Evolutionary conservation across 2,329 filamentous ascomycete species (phyloP).

Genomic region (Parascedosporium putredinis): DNA sequence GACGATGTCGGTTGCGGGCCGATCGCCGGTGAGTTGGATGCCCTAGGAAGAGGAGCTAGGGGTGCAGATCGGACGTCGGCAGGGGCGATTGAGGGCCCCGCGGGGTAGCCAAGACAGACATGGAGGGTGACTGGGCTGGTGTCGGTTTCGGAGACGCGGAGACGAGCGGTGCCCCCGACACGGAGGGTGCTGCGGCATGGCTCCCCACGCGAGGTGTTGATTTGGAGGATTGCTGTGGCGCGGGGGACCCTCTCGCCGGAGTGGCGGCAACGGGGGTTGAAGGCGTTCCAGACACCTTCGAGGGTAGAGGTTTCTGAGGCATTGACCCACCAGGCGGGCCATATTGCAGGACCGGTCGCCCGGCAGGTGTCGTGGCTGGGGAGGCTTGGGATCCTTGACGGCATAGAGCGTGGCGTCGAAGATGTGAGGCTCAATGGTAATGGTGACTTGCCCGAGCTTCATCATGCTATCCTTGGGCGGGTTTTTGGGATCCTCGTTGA

Average conservation of each 20-base stretch:
- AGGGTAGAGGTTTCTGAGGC: slow-evolving; percentile 8
- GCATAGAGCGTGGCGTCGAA: slow-evolving; percentile 66
- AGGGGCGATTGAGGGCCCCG: neutral
- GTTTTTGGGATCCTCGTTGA: slow-evolving; percentile 55
- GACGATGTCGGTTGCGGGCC: slow-evolving; percentile 8
- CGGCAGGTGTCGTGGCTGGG: slow-evolving; percentile 14
- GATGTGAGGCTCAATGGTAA: slow-evolving; percentile 71
- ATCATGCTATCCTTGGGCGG: slow-evolving; percentile 61
- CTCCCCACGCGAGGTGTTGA: slow-evolving; percentile 9
- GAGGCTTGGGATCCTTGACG: slow-evolving; percentile 46
- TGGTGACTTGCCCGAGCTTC: slow-evolving; percentile 61
- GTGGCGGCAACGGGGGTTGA: slow-evolving; percentile 13
- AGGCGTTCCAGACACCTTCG: slow-evolving; percentile 13
- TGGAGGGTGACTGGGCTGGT: neutral
- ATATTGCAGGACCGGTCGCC: slow-evolving; percentile 53
- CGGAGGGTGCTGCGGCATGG: slow-evolving; percentile 13
- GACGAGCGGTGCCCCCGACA: slow-evolving; percentile 11
- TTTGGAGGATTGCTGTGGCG: slow-evolving; percentile 7
- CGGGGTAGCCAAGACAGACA: neutral
- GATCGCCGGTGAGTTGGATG: slow-evolving; percentile 2
- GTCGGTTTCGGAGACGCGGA: slow-evolving; percentile 17
- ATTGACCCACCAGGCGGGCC: slow-evolving; percentile 46
- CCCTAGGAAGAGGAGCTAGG: neutral
- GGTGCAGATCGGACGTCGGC: neutral
- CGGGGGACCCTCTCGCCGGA: slow-evolving; percentile 10